These are phyloP conservation scores for Neopestalotiopsis clavispora DNA, from an alignment of 2,329 filamentous ascomycete genomes.

Conservation along the genomic window DNA sequence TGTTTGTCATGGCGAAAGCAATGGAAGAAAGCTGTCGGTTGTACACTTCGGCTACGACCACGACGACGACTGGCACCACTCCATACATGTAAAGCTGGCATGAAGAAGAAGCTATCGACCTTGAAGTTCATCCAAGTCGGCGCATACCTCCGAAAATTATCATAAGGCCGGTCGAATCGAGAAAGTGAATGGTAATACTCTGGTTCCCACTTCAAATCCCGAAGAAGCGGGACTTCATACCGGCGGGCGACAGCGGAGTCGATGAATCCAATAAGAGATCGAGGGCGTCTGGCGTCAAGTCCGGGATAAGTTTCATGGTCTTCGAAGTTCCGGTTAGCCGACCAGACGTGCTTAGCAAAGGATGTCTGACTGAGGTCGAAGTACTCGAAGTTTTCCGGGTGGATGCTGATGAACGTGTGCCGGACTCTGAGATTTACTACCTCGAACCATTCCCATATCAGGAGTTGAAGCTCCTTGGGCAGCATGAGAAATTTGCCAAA, in stretches of 20 bases:
- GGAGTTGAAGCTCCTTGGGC: background rate
- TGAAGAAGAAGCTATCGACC: background rate
- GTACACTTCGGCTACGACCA: too few relatives aligned
- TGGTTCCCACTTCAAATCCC: background rate
- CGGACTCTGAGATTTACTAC: background rate
- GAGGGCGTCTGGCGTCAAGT: too few relatives aligned
- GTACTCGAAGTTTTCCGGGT: background rate
- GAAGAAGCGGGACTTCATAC: background rate
- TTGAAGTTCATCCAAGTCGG: background rate
- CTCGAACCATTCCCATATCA: background rate
- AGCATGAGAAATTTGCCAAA: background rate
- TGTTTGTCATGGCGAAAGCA: too few relatives aligned
- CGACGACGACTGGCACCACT: too few relatives aligned
- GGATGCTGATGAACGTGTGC: background rate
- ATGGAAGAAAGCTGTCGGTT: too few relatives aligned
- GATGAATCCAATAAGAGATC: too few relatives aligned
- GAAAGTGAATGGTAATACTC: background rate
- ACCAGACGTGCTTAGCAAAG: too few relatives aligned
- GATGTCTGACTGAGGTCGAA: too few relatives aligned
- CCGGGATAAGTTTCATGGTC: too few relatives aligned
- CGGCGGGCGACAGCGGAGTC: background rate
- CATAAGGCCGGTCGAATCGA: too few relatives aligned
- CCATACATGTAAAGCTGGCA: background rate
- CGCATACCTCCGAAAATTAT: background rate
- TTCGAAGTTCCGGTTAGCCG: too few relatives aligned